Base-by-base conservation (phyloP, 2,329 filamentous ascomycete genomes). In the Fusarium sp. region DNA sequence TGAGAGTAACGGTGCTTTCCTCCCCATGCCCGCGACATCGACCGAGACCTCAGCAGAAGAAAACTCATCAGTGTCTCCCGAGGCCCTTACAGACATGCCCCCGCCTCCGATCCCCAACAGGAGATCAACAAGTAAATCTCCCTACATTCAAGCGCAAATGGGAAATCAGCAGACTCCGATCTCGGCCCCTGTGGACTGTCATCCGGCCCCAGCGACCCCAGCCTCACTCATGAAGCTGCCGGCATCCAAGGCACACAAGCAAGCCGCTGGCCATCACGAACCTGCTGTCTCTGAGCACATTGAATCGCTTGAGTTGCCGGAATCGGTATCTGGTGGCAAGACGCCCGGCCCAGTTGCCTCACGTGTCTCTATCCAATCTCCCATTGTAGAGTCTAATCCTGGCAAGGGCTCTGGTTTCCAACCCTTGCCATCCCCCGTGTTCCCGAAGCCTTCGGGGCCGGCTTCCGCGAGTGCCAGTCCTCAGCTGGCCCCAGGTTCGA, bases 201-300 rank as follows among this genome's bases (percentile, higher is more conserved):
- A 83, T 25, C 86, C 85, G 61, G 85, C 84, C 76, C 90, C 91
- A 56, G 85, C 84, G 76, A 90, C 91, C 62, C 94, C 94, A 1
- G 94, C 95, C 10, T 97, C 95, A 8, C 84, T 98, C 68, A 98
- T 98, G 93, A 93, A 91, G 77, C 87, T 96, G 50, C 88, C 87
- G 5, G 87, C 88, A 29, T 89, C 89, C 77, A 86, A 86, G 76
- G 82, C 85, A 62, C 89, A 88, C 71, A 86, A 86, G 33, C 71
- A 74, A 16, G 82, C 86, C 33, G 79, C 83, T 70, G 80, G 81
- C 69, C 75, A 81, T 74, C 80, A 84, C 27, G 86, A 86, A 18
- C 81, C 84, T 4, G 80, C 83, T 20, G 83, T 85, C 31, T 85
- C 86, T 5, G 89, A 90, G 38, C 84, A 88, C 47, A 91, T 90